These are phyloP conservation scores for Harringtonia lauricola DNA, from an alignment of 2,329 filamentous ascomycete genomes.

Conservation along the genomic window DNA sequence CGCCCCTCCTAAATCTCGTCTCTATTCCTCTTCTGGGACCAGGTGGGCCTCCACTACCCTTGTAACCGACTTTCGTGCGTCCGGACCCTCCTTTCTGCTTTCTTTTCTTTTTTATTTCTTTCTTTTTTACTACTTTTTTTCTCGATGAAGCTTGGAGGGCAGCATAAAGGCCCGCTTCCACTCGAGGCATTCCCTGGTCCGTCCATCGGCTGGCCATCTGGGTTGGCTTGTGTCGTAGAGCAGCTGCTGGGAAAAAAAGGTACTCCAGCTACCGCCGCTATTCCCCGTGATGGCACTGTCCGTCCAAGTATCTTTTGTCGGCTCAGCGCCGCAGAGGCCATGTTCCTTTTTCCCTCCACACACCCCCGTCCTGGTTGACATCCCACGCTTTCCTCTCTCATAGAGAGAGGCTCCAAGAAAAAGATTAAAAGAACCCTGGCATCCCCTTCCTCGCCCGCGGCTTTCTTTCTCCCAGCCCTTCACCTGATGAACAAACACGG, in stretches of 20 bases:
- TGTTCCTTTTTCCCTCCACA: not conserved
- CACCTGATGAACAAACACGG: not conserved
- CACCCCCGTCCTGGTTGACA: conserved; percentile 1
- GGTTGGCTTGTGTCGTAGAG: not conserved
- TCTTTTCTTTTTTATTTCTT: not conserved
- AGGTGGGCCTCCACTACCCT: not conserved
- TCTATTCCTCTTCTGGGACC: not conserved
- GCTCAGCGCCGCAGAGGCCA: not conserved
- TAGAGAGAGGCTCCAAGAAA: not conserved
- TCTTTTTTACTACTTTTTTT: not conserved
- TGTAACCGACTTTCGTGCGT: not conserved
- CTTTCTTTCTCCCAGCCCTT: not conserved
- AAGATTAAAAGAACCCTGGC: conserved; percentile 4
- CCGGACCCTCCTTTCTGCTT: not conserved
- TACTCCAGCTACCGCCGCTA: no score
- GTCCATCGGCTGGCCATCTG: not conserved
- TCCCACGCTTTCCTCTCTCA: conserved; percentile 2
- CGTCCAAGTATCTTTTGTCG: not conserved
- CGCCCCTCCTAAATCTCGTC: not conserved
- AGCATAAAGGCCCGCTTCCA: not conserved
- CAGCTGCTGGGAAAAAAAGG: no score
- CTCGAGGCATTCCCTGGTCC: not conserved
- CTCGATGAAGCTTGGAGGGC: not conserved
- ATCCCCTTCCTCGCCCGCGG: not conserved
- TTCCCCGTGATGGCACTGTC: not conserved